These are phyloP conservation scores for Colletotrichum musae DNA, from an alignment of 2,329 filamentous ascomycete species.

Conservation along the genomic window DNA sequence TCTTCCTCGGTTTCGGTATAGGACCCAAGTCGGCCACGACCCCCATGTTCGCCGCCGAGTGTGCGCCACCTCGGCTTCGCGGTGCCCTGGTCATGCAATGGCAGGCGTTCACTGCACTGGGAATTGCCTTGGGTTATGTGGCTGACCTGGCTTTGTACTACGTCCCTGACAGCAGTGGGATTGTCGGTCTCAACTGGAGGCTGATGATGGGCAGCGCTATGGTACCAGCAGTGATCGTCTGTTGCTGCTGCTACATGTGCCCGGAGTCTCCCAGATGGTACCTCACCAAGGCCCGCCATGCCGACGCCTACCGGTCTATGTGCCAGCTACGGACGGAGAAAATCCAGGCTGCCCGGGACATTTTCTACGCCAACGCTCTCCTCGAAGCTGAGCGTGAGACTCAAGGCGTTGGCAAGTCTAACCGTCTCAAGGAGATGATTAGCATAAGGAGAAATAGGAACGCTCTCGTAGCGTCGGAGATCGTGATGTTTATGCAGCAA, in stretches of 20 bases:
- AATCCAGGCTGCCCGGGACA: slow-evolving; percentile 65
- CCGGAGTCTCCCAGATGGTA: slow-evolving; percentile 69
- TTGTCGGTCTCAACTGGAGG: slow-evolving; percentile 48
- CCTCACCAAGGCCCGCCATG: slow-evolving; percentile 64
- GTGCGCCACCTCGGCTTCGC: slow-evolving; percentile 55
- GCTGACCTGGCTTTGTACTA: slow-evolving; percentile 50
- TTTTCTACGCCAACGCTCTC: slow-evolving; percentile 63
- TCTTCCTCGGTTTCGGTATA: slow-evolving; percentile 54
- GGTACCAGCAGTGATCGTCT: slow-evolving; percentile 65
- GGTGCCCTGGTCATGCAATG: slow-evolving; percentile 57
- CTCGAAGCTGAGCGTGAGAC: slow-evolving; percentile 50
- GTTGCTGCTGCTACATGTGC: slow-evolving; percentile 61
- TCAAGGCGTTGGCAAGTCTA: slow-evolving; percentile 47
- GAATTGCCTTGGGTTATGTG: slow-evolving; percentile 57
- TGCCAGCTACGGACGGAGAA: slow-evolving; percentile 61
- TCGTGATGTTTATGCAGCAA: slow-evolving; percentile 56
- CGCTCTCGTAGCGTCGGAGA: slow-evolving; percentile 54
- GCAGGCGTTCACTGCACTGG: slow-evolving; percentile 51
- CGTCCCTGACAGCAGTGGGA: slow-evolving; percentile 50
- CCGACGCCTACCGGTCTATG: slow-evolving; percentile 61
- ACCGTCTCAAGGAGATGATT: slow-evolving; percentile 51
- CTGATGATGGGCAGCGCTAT: slow-evolving; percentile 66
- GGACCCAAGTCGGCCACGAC: slow-evolving; percentile 54
- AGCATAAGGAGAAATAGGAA: slow-evolving; percentile 53
- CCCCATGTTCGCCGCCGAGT: slow-evolving; percentile 54